Percentiles rank a stretch among this genome's conserved stretches.
Evolutionary conservation across 257 asterid genomes (phyloP).

Genomic region (Scutellaria baicalensis): DNA sequence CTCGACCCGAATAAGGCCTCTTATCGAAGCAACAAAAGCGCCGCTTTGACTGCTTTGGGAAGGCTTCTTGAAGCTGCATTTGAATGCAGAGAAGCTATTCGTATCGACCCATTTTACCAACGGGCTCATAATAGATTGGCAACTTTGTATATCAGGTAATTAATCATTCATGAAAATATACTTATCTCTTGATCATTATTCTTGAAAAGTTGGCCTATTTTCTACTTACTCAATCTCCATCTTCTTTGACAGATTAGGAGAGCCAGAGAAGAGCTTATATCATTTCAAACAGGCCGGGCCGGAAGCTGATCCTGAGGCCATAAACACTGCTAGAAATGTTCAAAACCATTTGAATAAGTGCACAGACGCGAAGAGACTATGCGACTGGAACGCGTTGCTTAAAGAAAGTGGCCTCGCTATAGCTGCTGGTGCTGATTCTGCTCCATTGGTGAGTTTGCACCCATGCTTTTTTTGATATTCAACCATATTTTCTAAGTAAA

Average conservation of each 20-base stretch:
- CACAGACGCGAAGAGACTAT: slow-evolving; percentile 51
- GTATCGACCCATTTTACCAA: slow-evolving; percentile 62
- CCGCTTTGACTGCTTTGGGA: slow-evolving; percentile 81
- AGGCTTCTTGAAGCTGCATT: slow-evolving; percentile 80
- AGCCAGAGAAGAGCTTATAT: slow-evolving; percentile 54
- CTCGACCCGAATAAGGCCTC: slow-evolving; percentile 90
- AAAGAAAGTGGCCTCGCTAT: slow-evolving; percentile 47
- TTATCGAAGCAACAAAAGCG: slow-evolving; percentile 91
- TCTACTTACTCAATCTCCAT: too few relatives aligned
- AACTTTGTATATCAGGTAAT: slow-evolving; percentile 47
- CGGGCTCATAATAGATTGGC: slow-evolving; percentile 75
- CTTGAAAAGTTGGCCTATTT: neutral
- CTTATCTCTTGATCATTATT: neutral
- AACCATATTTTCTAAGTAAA: neutral
- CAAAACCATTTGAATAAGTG: slow-evolving; percentile 48
- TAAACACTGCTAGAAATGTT: slow-evolving; percentile 41
- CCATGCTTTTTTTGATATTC: neutral
- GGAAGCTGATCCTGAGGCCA: slow-evolving; percentile 75
- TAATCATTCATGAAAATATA: neutral
- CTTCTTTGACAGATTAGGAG: slow-evolving; percentile 49
- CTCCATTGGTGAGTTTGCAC: slow-evolving; percentile 47
- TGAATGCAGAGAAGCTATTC: slow-evolving; percentile 73
- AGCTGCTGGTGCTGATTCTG: slow-evolving; percentile 78
- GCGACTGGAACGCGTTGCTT: slow-evolving; percentile 51
- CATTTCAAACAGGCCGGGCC: slow-evolving; percentile 74